phyloP scores from a whole-genome alignment of 805 yeast genomes.

The Candida tammaniensis region DNA sequence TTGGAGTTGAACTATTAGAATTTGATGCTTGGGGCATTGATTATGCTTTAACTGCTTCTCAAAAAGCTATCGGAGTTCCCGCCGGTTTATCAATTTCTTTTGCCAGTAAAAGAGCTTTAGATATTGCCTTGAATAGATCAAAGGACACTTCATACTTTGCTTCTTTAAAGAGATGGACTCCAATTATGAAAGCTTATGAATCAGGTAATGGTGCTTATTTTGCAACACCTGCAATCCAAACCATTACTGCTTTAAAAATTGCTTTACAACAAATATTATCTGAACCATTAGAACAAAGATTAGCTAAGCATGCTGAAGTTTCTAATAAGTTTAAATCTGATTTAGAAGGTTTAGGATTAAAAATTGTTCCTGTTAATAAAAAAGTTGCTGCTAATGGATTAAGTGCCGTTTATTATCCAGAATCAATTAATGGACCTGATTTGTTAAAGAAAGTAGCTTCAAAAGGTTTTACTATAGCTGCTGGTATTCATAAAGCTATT shows the following conservation, averaged over 20 bases:
- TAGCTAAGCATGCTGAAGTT: conserved; percentile 58
- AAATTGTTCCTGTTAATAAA: conserved; percentile 60
- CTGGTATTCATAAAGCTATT: conserved; percentile 83
- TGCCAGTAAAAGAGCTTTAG: conserved; percentile 73
- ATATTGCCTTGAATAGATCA: conserved; percentile 49
- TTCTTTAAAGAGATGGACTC: conserved; percentile 79
- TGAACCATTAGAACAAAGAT: conserved; percentile 53
- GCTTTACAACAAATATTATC: conserved; percentile 71
- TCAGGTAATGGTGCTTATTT: conserved; percentile 76
- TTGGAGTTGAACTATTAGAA: conserved; percentile 82
- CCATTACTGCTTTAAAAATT: conserved; percentile 74
- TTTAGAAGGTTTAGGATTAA: conserved; percentile 58
- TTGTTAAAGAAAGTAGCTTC: conserved; percentile 57
- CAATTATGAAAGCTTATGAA: conserved; percentile 85
- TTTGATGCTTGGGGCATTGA: conserved; percentile 91
- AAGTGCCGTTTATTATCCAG: conserved; percentile 82
- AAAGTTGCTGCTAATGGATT: conserved; percentile 80
- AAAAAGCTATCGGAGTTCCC: conserved; percentile 93
- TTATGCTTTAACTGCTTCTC: conserved; percentile 86
- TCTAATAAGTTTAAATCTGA: conserved; percentile 65
- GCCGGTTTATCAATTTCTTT: conserved; percentile 82
- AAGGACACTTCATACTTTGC: conserved; percentile 61
- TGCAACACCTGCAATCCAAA: conserved; percentile 96
- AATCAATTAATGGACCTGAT: conserved; percentile 65
- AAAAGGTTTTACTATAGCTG: conserved; percentile 77